Evolutionary conservation across 2,329 filamentous ascomycete genomes (phyloP).

Genomic region (Geosmithia morbida): DNA sequence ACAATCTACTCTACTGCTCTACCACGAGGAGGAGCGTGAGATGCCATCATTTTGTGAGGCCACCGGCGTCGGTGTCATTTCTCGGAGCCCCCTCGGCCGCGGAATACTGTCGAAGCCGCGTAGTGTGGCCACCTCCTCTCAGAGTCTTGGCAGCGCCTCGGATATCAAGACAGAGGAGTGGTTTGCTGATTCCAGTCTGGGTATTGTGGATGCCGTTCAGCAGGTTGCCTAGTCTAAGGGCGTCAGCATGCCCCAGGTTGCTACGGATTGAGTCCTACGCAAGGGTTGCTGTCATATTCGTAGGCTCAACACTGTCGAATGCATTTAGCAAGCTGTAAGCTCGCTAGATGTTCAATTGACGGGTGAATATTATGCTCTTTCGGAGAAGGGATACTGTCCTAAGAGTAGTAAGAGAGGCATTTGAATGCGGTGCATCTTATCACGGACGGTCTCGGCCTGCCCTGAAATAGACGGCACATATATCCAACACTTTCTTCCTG

Average conservation of each 20-base stretch:
- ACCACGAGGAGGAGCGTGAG: constrained; percentile 41
- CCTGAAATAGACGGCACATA: no score
- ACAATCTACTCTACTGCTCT: constrained; percentile 37
- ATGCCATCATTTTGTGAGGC: constrained; percentile 24
- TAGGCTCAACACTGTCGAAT: constrained; percentile 40
- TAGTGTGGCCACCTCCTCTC: not conserved
- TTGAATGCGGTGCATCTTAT: not conserved
- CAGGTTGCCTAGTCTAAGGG: constrained; percentile 36
- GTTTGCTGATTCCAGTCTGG: constrained; percentile 13
- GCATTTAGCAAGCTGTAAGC: constrained; percentile 47
- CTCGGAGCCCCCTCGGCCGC: constrained; percentile 15
- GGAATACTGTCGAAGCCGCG: constrained; percentile 14
- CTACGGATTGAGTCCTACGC: constrained; percentile 47
- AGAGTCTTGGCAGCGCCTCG: constrained; percentile 4
- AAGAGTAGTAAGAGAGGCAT: constrained; percentile 20
- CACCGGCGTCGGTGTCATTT: constrained; percentile 25
- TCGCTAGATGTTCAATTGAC: constrained; percentile 31
- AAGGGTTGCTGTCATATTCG: constrained; percentile 43
- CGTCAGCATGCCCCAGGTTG: constrained; percentile 49
- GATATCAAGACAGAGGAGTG: constrained; percentile 5
- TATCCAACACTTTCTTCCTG: no score
- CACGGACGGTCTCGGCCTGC: no score
- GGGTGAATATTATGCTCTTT: constrained; percentile 42
- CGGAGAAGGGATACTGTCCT: constrained; percentile 47
- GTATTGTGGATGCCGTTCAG: constrained; percentile 26